A percentile compares a stretch with the other conserved stretches of the same genome.
Evolutionary conservation across 768 basidiomycete species (phyloP).

Genomic region (Russula sp.): DNA sequence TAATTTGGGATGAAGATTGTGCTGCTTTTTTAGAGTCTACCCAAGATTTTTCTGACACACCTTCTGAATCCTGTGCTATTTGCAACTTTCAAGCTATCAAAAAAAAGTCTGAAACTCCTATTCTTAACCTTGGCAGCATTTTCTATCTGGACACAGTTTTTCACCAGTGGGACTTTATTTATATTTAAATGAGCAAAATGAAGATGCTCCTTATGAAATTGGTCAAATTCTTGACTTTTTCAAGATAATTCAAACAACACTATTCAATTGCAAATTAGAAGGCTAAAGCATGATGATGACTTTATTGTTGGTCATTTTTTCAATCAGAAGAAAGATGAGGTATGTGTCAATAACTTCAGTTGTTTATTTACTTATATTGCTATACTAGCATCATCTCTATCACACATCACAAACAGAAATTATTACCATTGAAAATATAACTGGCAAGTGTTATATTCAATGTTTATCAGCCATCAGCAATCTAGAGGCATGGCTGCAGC

Average conservation of each 20-base stretch:
- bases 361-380: conserved; percentile 3
- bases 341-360: neutral
- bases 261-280: conserved; percentile 40
- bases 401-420: conserved; percentile 35
- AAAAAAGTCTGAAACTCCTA: conserved; percentile 22
- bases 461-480: conserved; percentile 37
- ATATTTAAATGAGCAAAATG: conserved; percentile 40
- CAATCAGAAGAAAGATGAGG: conserved; percentile 22
- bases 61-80: conserved; percentile 32
- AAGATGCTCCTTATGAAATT: conserved; percentile 45
- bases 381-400: conserved; percentile 42
- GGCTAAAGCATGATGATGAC: conserved; percentile 49
- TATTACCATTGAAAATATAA: conserved; percentile 41
- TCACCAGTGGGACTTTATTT: conserved; percentile 62
- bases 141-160: conserved; percentile 46
- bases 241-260: conserved; percentile 30
- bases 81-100: conserved; percentile 15
- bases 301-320: conserved; percentile 34
- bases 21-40: conserved; percentile 46
- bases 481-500: conserved; percentile 46
- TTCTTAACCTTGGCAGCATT: conserved; percentile 38
- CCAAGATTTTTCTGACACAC: conserved; percentile 38
- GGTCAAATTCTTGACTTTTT: conserved; percentile 52
- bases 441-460: conserved; percentile 55
- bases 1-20: conserved; percentile 50